Percentiles rank a stretch among this genome's conserved stretches.
phyloP scores from a whole-genome alignment of 805 yeast species.

The Pichia ethanolica region DNA sequence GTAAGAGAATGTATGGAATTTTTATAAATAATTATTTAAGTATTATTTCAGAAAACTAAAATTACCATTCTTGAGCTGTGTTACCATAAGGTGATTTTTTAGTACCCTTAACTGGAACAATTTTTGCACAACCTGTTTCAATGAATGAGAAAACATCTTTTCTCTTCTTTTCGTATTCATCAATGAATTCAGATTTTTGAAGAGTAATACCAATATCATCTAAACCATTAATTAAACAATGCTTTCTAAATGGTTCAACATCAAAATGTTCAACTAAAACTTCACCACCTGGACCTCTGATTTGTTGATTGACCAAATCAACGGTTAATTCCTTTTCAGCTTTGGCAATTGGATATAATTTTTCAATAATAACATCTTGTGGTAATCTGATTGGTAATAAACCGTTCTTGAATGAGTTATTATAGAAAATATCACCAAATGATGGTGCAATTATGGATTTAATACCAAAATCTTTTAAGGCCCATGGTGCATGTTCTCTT shows the following conservation, averaged over 20 bases:
- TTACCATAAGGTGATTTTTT: constrained; percentile 63
- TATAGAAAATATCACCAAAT: constrained; percentile 96
- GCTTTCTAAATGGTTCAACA: constrained; percentile 87
- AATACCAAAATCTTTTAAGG: constrained; percentile 94
- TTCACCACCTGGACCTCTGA: constrained; percentile 57
- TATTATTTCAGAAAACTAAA: too few relatives aligned
- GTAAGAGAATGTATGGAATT: not conserved
- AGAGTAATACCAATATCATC: constrained; percentile 96
- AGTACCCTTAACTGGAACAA: constrained; percentile 57
- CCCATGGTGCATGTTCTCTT: constrained; percentile 99
- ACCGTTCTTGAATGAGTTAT: constrained; percentile 94
- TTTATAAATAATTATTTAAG: not conserved
- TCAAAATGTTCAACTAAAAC: constrained; percentile 78
- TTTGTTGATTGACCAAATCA: constrained; percentile 83
- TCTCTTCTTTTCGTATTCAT: constrained; percentile 69
- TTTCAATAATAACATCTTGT: constrained; percentile 60
- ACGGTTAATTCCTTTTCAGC: constrained; percentile 65
- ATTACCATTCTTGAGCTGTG: constrained; percentile 68
- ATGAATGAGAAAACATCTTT: constrained; percentile 79
- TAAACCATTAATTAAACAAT: constrained; percentile 87
- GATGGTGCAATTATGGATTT: constrained; percentile 95
- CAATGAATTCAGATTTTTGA: constrained; percentile 75
- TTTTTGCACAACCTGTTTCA: constrained; percentile 71
- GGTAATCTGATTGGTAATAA: constrained; percentile 88
- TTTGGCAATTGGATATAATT: constrained; percentile 73